phyloP scores from a whole-genome alignment of 2,329 filamentous ascomycete genomes.

The Hypoxylon sp. region DNA sequence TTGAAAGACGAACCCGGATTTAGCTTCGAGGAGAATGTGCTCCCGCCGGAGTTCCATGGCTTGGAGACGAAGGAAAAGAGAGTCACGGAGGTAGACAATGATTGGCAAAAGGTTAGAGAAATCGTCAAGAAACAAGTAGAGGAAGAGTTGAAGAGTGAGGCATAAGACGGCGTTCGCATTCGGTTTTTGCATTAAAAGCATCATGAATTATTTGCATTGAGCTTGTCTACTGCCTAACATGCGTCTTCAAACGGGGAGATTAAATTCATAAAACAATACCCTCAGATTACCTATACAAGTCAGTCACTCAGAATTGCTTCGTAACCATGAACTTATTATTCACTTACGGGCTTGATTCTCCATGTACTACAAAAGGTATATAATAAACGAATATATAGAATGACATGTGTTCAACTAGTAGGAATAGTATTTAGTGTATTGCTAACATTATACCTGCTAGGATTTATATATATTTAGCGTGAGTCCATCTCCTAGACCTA shows the following conservation, averaged over 20 bases:
- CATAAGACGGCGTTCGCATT: slow-evolving; percentile 42
- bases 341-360: neutral
- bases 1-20: slow-evolving; percentile 80
- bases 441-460: neutral
- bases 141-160: slow-evolving; percentile 67
- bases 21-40: slow-evolving; percentile 79
- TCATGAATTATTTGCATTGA: slow-evolving; percentile 29
- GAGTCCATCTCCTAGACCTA: neutral
- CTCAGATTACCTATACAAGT: neutral
- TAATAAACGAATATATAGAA: neutral
- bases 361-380: neutral
- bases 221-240: neutral
- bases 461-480: neutral
- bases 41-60: slow-evolving; percentile 86
- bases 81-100: slow-evolving; percentile 77
- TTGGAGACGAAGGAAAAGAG: slow-evolving; percentile 82
- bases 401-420: neutral
- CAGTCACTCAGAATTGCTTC: neutral
- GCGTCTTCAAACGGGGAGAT: neutral
- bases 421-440: neutral
- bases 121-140: slow-evolving; percentile 83
- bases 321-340: neutral
- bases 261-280: slow-evolving; percentile 23
- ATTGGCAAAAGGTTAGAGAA: slow-evolving; percentile 81
- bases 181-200: slow-evolving; percentile 26